Evolutionary conservation across 345 rosid species (phyloP), one percentile per base, ranked within the genome.

Genomic region (Trapa incisa): DNA sequence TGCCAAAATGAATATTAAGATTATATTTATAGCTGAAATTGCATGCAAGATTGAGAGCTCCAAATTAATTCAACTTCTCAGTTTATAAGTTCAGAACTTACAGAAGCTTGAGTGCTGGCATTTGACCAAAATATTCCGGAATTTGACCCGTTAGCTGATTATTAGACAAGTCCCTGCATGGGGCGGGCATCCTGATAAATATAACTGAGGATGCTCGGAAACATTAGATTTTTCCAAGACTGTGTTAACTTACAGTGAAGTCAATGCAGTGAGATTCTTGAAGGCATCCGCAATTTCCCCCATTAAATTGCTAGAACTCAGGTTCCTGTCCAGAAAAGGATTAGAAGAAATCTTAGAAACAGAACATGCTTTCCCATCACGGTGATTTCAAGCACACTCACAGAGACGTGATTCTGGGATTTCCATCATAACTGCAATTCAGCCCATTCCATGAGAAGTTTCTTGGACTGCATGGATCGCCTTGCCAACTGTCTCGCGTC

Each of bases 401-500:
- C 83, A 80, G 38, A 4, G 78, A 69, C n/a, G 70, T 67, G 64
- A 80, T 80, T 50, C 80, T 80, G 15, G 80, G 78, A 53, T 62
- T 22, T 65, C 0, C 33, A 29, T 64, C 37, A 5, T 22, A 37
- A 6, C 47, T 60, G 72, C 80, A 79, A 42, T n/a, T 14, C 29
- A 79, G 10, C 6, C 78, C 80, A 50, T 5, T 38, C 83, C 80
- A 79, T 0, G 66, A 2, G 67, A 15, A 3, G 3, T 42, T 54
- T 61, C 11, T 29, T 0, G 75, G 81, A n/a, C 60, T 13, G 50
- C 81, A 77, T 33, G 81, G 81, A 8, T 77, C 81, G 39, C 77
- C 81, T 65, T 80, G 79, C 81, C 76, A 71, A 14, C 66, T 73
- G n/a, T 14, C 38, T 58, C 3, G 42, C 6, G 15, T 39, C 16